These are phyloP conservation scores for Rhodotorula toruloides DNA, from an alignment of 768 basidiomycete species.

Conservation along the genomic window DNA sequence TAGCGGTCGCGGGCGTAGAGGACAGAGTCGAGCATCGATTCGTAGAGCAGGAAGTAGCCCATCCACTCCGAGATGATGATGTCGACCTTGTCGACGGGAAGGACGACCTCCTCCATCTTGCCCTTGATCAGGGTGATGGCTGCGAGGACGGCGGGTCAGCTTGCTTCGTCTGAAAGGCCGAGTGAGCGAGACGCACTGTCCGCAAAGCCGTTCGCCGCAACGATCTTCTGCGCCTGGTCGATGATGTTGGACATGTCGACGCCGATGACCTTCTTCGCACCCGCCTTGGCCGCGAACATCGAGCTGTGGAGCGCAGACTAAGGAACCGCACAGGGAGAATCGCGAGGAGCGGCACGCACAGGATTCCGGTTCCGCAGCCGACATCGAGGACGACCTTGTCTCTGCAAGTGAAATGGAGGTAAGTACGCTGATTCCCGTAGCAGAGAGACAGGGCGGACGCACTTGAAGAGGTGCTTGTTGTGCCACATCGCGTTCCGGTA, in stretches of 20 bases:
- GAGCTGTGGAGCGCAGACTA: neutral
- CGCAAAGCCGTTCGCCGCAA: conserved; percentile 92
- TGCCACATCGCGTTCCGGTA: conserved; percentile 92
- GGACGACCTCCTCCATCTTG: conserved; percentile 85
- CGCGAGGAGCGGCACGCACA: conserved; percentile 44
- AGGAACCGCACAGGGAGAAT: neutral
- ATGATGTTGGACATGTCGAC: conserved; percentile 99
- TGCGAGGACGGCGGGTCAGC: conserved; percentile 1
- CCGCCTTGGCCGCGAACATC: conserved; percentile 45
- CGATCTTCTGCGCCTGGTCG: conserved; percentile 95
- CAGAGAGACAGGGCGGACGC: conserved; percentile 46
- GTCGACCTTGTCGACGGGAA: conserved; percentile 87
- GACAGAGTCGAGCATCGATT: conserved; percentile 99
- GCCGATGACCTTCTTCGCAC: conserved; percentile 45
- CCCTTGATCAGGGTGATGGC: conserved; percentile 91
- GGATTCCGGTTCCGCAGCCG: conserved; percentile 95
- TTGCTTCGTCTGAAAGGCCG: conserved; percentile 44
- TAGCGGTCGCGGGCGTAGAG: conserved; percentile 94
- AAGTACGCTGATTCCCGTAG: too few species aligned
- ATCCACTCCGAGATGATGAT: conserved; percentile 99
- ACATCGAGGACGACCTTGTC: conserved; percentile 92
- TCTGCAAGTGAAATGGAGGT: neutral
- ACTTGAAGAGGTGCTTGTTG: conserved; percentile 87
- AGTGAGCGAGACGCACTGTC: conserved; percentile 57
- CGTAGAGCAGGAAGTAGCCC: conserved; percentile 96